Conservation (phyloP, 768 basidiomycete species). For the Megacollybia marginata region DNA sequence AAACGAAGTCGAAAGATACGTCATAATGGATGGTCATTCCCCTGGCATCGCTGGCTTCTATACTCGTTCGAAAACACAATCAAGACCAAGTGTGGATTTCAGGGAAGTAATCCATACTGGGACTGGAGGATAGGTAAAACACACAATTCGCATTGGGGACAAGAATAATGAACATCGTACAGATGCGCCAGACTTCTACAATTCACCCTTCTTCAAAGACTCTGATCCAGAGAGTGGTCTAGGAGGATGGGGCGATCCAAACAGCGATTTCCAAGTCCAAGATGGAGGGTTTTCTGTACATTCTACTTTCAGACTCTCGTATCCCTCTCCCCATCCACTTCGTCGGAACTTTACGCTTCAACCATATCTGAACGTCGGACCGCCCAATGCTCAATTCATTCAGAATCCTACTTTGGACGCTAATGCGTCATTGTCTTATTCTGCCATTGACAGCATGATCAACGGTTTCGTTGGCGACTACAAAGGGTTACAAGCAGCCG, state of each 20-base stretch:
- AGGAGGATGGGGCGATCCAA: not conserved
- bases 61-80: conserved; percentile 11
- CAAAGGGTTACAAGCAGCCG: too few relatives aligned
- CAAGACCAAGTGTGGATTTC: conserved; percentile 10
- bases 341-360: conserved; percentile 25
- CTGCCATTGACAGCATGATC: too few relatives aligned
- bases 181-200: conserved; percentile 9
- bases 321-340: conserved; percentile 2
- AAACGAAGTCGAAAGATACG: conserved; percentile 8
- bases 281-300: conserved; percentile 20
- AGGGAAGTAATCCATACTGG: conserved; percentile 16
- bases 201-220: conserved; percentile 12
- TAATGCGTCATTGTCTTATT: too few relatives aligned
- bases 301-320: conserved; percentile 2
- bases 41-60: conserved; percentile 17
- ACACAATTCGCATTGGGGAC: not conserved
- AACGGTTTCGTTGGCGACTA: too few relatives aligned
- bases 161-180: too few relatives aligned
- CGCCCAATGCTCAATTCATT: not conserved
- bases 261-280: conserved; percentile 1
- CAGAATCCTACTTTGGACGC: too few relatives aligned
- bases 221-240: not conserved
- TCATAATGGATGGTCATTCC: conserved; percentile 15
- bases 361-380: conserved; percentile 15
- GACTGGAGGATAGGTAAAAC: conserved; percentile 14